These are phyloP conservation scores for Urtica urens DNA, from an alignment of 306 rosid genomes.

Conservation along the genomic window DNA sequence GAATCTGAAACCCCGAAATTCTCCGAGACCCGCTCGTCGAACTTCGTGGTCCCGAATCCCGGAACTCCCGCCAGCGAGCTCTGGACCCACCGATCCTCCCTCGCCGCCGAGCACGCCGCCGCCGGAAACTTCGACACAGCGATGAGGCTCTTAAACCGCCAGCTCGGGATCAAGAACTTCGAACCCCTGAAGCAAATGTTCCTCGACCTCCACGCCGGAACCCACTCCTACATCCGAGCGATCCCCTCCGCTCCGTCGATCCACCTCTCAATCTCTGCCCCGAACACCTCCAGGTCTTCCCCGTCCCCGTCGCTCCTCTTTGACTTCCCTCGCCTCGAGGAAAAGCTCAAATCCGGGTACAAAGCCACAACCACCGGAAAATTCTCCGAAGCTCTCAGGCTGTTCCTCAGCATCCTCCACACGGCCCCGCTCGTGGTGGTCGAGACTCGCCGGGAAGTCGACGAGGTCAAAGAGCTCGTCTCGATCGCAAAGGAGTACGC, in stretches of 20 bases:
- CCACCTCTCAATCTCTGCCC: conserved; percentile 60
- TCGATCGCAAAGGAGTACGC: conserved; percentile 77
- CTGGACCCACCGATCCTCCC: conserved; percentile 82
- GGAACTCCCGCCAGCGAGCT: conserved; percentile 90
- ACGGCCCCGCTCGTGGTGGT: conserved; percentile 76
- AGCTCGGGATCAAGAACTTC: conserved; percentile 80
- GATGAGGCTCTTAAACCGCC: conserved; percentile 76
- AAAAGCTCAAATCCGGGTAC: conserved; percentile 80
- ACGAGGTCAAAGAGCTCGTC: conserved; percentile 80
- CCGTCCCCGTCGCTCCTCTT: conserved; percentile 71
- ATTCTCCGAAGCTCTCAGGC: conserved; percentile 59
- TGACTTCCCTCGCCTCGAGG: conserved; percentile 70
- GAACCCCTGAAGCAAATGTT: conserved; percentile 61
- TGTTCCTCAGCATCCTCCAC: conserved; percentile 57
- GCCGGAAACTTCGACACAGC: conserved; percentile 93
- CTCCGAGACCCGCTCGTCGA: conserved; percentile 39
- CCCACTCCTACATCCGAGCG: conserved; percentile 67
- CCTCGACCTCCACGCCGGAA: conserved; percentile 68
- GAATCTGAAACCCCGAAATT: conserved; percentile 74
- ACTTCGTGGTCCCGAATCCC: conserved; percentile 72
- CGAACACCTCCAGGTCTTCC: conserved; percentile 72
- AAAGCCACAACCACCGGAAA: conserved; percentile 73
- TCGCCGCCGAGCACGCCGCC: conserved; percentile 95
- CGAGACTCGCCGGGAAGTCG: conserved; percentile 87
- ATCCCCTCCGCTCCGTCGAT: conserved; percentile 68